These are phyloP conservation scores for Phoenix roebelenii DNA, from an alignment of 176 grass and related monocot genomes.

Conservation along the genomic window DNA sequence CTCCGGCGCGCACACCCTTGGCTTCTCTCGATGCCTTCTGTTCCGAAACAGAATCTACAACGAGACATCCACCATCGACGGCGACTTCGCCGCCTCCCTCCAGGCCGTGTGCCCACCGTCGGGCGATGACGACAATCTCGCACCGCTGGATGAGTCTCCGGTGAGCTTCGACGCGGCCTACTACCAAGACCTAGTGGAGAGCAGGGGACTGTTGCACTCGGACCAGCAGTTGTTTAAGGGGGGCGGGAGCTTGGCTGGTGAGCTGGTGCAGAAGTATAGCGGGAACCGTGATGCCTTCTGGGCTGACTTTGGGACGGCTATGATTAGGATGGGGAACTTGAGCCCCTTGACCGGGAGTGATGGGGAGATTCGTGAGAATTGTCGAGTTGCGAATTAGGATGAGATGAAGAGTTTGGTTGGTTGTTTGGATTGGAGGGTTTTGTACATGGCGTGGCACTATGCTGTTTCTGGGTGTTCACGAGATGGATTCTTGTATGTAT, in stretches of 20 bases:
- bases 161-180: constrained; percentile 44
- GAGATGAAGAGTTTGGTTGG: too few relatives aligned
- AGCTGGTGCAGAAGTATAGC: constrained; percentile 39
- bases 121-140: constrained; percentile 44
- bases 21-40: constrained; percentile 49
- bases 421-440: too few relatives aligned
- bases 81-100: constrained; percentile 34
- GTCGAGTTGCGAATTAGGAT: too few relatives aligned
- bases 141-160: constrained; percentile 55
- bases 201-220: constrained; percentile 50
- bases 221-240: constrained; percentile 61
- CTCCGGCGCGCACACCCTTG: constrained; percentile 65
- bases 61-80: constrained; percentile 44
- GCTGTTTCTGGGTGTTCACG: too few relatives aligned
- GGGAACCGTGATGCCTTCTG: constrained; percentile 36
- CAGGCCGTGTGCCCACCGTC: constrained; percentile 32
- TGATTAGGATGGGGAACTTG: constrained; percentile 31
- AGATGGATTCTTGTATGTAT: too few relatives aligned
- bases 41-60: constrained; percentile 67
- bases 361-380: too few relatives aligned
- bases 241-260: constrained; percentile 30
- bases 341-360: too few relatives aligned
- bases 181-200: constrained; percentile 47
- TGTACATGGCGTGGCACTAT: too few relatives aligned
- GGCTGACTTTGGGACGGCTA: constrained; percentile 45